phyloP scores from a whole-genome alignment of 208 protist species.

The Kentomonas sorsogonicus region DNA sequence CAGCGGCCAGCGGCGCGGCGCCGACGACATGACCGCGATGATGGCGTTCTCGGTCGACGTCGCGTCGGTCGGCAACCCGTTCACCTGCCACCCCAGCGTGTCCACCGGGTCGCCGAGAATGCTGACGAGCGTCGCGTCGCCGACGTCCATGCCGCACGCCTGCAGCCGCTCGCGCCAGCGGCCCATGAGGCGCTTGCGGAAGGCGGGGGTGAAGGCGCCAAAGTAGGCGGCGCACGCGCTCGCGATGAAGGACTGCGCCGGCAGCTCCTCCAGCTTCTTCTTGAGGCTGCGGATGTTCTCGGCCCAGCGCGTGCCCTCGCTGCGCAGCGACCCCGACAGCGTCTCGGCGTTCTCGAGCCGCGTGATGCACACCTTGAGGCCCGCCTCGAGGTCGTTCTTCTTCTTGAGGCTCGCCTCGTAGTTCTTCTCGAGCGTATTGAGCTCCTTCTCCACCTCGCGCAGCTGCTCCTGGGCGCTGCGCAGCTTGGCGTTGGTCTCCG shows the following conservation, averaged over 20 bases:
- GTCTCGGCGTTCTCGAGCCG: conserved; percentile 93
- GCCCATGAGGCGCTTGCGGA: conserved; percentile 82
- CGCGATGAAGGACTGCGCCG: conserved; percentile 93
- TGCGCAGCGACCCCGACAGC: conserved; percentile 90
- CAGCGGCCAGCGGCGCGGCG: conserved; percentile 89
- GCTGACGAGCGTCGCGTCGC: conserved; percentile 29
- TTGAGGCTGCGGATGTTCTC: conserved; percentile 84
- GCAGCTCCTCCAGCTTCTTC: conserved; percentile 63
- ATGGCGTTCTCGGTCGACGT: conserved; percentile 96
- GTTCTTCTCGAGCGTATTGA: conserved; percentile 82
- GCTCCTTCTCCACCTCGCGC: conserved; percentile 87
- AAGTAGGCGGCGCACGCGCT: conserved; percentile 94
- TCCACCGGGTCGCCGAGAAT: conserved; percentile 93
- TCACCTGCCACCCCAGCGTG: conserved; percentile 96
- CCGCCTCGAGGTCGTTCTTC: conserved; percentile 88
- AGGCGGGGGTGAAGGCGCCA: conserved; percentile 92
- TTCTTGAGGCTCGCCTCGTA: conserved; percentile 84
- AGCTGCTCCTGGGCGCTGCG: conserved; percentile 85
- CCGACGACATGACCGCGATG: conserved; percentile 72
- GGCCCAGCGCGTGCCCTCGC: conserved; percentile 93
- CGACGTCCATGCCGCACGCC: conserved; percentile 51
- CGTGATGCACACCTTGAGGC: conserved; percentile 78
- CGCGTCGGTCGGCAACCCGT: conserved; percentile 94
- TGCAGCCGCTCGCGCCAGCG: conserved; percentile 65
- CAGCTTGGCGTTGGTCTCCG: conserved; percentile 86